phyloP scores from a whole-genome alignment of 2,329 filamentous ascomycete genomes.

The Ceratocystiopsis brevicomis region DNA sequence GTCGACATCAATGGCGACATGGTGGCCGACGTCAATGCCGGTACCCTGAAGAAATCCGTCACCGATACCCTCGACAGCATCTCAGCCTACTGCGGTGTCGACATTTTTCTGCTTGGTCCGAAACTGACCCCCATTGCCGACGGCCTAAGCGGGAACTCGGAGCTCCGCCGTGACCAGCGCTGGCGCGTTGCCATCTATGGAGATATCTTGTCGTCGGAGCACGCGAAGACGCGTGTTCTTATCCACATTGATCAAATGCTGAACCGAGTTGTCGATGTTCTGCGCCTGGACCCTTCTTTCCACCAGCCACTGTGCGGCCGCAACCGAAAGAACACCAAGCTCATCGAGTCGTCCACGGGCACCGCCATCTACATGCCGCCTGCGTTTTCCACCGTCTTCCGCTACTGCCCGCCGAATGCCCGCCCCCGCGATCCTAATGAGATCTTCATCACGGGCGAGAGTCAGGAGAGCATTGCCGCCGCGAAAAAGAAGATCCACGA shows the following conservation, averaged over 20 bases:
- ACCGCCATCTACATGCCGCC: constrained; percentile 97
- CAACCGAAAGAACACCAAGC: constrained; percentile 90
- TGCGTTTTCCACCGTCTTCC: constrained; percentile 78
- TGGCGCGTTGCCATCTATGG: constrained; percentile 90
- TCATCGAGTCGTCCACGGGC: constrained; percentile 86
- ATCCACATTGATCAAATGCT: constrained; percentile 94
- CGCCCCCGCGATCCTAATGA: constrained; percentile 68
- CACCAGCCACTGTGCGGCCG: constrained; percentile 87
- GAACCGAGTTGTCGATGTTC: constrained; percentile 54
- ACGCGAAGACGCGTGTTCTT: constrained; percentile 86
- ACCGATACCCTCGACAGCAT: constrained; percentile 74
- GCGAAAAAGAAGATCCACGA: constrained; percentile 88
- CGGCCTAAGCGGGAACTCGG: constrained; percentile 55
- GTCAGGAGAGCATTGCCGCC: constrained; percentile 60
- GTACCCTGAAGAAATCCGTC: constrained; percentile 55
- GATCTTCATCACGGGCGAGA: constrained; percentile 89
- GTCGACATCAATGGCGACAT: constrained; percentile 87
- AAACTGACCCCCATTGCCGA: constrained; percentile 66
- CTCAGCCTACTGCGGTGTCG: constrained; percentile 75
- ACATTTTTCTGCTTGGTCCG: constrained; percentile 87
- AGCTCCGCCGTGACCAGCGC: constrained; percentile 73
- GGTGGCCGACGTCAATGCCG: constrained; percentile 53
- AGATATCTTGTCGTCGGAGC: constrained; percentile 85
- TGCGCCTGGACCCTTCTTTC: constrained; percentile 68
- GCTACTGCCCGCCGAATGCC: constrained; percentile 70